Evolutionary conservation across 2,329 filamentous ascomycete species (phyloP).

Genomic region (Myriosclerotinia duriaeana): DNA sequence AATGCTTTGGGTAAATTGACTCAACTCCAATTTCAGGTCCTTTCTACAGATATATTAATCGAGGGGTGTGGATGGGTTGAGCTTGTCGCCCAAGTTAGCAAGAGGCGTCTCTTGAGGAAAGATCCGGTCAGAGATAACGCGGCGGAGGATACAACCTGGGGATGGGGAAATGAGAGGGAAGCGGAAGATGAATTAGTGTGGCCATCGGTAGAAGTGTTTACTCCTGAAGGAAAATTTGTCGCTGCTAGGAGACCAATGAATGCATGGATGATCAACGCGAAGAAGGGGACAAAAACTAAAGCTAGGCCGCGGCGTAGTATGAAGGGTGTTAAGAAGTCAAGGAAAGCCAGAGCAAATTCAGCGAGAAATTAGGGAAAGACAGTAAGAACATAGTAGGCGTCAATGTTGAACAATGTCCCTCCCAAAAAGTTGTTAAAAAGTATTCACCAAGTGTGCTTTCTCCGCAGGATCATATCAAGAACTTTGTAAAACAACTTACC

Average conservation of each 20-base stretch:
- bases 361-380: background rate
- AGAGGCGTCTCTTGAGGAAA: slow-evolving; percentile 43
- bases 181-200: slow-evolving; percentile 45
- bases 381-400: background rate
- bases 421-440: background rate
- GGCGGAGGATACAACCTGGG: background rate
- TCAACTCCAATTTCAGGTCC: slow-evolving; percentile 73
- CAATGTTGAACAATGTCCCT: background rate
- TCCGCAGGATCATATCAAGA: background rate
- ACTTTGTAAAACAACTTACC: background rate
- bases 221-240: slow-evolving; percentile 79
- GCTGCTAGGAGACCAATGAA: slow-evolving; percentile 66
- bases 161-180: slow-evolving; percentile 1
- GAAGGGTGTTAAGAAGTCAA: slow-evolving; percentile 58
- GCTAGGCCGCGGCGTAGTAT: slow-evolving; percentile 67
- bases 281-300: slow-evolving; percentile 52
- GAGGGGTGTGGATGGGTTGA: slow-evolving; percentile 96
- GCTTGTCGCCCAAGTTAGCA: slow-evolving; percentile 76
- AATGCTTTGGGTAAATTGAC: slow-evolving; percentile 62
- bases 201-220: slow-evolving; percentile 81
- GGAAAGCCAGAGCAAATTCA: slow-evolving; percentile 31
- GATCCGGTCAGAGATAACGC: background rate
- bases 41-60: slow-evolving; percentile 80
- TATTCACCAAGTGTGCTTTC: background rate
- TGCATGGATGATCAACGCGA: slow-evolving; percentile 61